Base-by-base conservation (phyloP, 1,284 basidiomycete genomes). In the Ceratobasidium sp. region DNA sequence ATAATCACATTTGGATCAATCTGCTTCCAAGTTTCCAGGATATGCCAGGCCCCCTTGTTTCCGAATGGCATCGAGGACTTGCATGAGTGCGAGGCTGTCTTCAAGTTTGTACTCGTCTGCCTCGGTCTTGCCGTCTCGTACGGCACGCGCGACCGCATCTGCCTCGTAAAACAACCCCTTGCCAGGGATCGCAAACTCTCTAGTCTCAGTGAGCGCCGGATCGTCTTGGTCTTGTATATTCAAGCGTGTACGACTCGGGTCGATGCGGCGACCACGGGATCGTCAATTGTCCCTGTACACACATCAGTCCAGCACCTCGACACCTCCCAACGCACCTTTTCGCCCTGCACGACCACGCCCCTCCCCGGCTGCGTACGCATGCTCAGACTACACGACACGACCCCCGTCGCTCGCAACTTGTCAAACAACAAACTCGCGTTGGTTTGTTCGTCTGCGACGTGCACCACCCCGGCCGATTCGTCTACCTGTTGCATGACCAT, bases 101-200 rank as follows among this genome's bases (percentile, higher is more conserved):
- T 74, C 75, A 69, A 76, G 77, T 5, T 75, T 74, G 50, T 38
- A 52, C n/a, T 56, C 53, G 29, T 82, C 76, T 4, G 73, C 69
- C 70, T 80, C 22, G 27, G 20, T 43, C 31, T 55, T 79, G 54
- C 80, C 81, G 52, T 81, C 81, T 12, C 80, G 73, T 25, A 84
- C 73, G 43, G 79, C 79, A 13, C 82, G 73, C 0, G 81, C 82
- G 29, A 81, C 79, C 32, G 81, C 81, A 53, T 80, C 79, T 3
- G 78, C 74, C 54, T 75, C 69, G 72, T 72, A 75, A 38, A 72
- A 68, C 20, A 75, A 68, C 17, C 73, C 73, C 42, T 70, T 72
- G 15, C 79, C 78, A 0, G 77, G 75, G 43, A 81, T 77, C 0
- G 77, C 73, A 72, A 77, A 75, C 12, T 77, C 70, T 45, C 75